Conservation (phyloP, 2,329 filamentous ascomycete species). For the Bertia moriformis region DNA sequence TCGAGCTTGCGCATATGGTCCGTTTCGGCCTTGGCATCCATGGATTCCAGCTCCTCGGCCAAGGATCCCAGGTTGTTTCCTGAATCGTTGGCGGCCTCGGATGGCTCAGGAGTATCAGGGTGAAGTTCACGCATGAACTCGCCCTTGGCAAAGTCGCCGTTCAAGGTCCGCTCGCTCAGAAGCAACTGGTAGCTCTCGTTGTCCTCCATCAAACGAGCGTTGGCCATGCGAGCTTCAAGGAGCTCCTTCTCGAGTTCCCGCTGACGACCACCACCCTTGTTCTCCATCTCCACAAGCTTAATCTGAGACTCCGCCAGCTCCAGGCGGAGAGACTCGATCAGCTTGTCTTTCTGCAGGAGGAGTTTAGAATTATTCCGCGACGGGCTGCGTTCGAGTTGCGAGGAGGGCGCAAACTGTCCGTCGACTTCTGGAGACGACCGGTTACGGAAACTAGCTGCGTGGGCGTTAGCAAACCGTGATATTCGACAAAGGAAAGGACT, state of each 20-base stretch:
- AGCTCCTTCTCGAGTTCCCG: conserved; percentile 82
- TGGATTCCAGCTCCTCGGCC: conserved; percentile 75
- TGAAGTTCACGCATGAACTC: conserved; percentile 47
- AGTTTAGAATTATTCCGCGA: conserved; percentile 81
- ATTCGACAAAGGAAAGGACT: background rate
- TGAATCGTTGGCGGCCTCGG: conserved; percentile 35
- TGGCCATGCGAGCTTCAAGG: conserved; percentile 86
- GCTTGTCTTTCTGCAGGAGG: conserved; percentile 77
- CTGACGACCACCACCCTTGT: conserved; percentile 73
- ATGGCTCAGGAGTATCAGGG: background rate
- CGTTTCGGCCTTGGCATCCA: conserved; percentile 41
- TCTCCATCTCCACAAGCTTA: conserved; percentile 87
- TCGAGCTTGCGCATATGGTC: conserved; percentile 51
- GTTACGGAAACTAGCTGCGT: conserved; percentile 17
- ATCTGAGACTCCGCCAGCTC: conserved; percentile 92
- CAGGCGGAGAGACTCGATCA: conserved; percentile 81
- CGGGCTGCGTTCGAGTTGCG: conserved; percentile 72
- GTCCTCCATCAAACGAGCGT: conserved; percentile 91
- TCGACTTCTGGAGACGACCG: conserved; percentile 57
- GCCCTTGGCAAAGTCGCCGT: conserved; percentile 75
- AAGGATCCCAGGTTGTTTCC: conserved; percentile 52
- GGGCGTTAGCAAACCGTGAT: background rate
- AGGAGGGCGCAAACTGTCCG: conserved; percentile 73
- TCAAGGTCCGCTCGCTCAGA: conserved; percentile 85
- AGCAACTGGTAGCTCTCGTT: conserved; percentile 96